phyloP scores from a whole-genome alignment of 1,284 basidiomycete genomes.

The Volvariella surrecta region DNA sequence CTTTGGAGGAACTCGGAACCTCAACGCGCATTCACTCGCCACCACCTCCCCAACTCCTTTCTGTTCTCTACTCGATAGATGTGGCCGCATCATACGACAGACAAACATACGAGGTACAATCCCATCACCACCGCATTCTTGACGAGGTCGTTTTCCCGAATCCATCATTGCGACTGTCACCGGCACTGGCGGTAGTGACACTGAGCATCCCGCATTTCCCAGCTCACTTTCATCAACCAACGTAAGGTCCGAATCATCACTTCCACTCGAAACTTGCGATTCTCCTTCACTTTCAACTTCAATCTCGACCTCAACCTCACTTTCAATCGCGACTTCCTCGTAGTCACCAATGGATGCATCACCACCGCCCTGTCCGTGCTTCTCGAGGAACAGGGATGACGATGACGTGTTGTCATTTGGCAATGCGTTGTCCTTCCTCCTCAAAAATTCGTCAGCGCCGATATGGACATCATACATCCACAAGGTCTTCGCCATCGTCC shows the following conservation, averaged over 20 bases:
- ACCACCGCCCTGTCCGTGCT: conserved; percentile 8
- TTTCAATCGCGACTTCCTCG: conserved; percentile 8
- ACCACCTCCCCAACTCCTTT: too few relatives aligned
- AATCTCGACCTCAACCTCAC: conserved; percentile 17
- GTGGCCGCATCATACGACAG: conserved; percentile 1
- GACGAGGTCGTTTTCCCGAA: neutral
- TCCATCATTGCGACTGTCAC: neutral
- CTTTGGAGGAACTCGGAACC: too few relatives aligned
- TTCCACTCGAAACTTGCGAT: conserved; percentile 22
- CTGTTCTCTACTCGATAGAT: too few relatives aligned
- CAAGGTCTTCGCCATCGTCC: conserved; percentile 58
- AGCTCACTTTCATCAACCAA: conserved; percentile 31
- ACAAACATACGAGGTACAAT: too few relatives aligned
- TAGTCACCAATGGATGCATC: conserved; percentile 4
- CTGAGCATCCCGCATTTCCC: neutral
- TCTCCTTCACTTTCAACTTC: conserved; percentile 22
- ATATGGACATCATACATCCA: conserved; percentile 50
- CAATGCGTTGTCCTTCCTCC: conserved; percentile 3
- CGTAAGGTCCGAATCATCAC: conserved; percentile 37
- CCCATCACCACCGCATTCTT: conserved; percentile 7
- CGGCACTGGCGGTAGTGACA: conserved; percentile 3
- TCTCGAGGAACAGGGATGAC: conserved; percentile 3
- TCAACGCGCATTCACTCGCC: too few relatives aligned
- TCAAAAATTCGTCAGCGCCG: conserved; percentile 10
- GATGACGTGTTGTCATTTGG: neutral